Evolutionary conservation across 2,329 filamentous ascomycete genomes (phyloP).

Genomic region (Botrytis sinoallii): DNA sequence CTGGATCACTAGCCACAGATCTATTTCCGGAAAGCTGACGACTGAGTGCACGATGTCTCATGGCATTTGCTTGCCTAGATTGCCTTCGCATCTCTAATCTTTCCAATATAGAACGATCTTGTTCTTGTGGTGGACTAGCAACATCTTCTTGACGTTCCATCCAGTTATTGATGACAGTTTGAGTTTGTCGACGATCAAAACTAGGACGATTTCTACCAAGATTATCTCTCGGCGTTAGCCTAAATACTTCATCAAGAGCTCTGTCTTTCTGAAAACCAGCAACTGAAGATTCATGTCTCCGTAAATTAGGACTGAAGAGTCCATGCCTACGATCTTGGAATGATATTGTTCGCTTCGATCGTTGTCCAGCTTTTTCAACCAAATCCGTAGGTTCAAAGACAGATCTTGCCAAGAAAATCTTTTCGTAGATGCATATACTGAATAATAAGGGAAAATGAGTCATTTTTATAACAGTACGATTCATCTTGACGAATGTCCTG

Average conservation of each 20-base stretch:
- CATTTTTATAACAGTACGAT: conserved; percentile 85
- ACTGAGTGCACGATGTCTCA: conserved; percentile 23
- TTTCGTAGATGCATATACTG: conserved; percentile 84
- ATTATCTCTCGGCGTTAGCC: conserved; percentile 64
- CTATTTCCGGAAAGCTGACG: conserved; percentile 47
- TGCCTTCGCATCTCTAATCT: conserved; percentile 48
- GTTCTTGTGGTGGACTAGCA: conserved; percentile 56
- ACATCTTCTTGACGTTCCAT: conserved; percentile 69
- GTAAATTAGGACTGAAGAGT: conserved; percentile 69
- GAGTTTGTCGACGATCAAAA: conserved; percentile 68
- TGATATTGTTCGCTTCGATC: conserved; percentile 50
- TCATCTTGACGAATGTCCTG: conserved; percentile 76
- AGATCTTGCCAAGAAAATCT: conserved; percentile 67
- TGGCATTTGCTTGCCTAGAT: conserved; percentile 28
- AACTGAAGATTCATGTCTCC: conserved; percentile 81
- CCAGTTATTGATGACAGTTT: conserved; percentile 83
- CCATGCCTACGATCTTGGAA: conserved; percentile 53
- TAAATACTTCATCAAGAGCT: conserved; percentile 88
- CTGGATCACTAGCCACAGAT: conserved; percentile 62
- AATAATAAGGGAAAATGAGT: conserved; percentile 88
- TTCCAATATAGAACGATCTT: conserved; percentile 57
- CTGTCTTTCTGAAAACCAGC: conserved; percentile 86
- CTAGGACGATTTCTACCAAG: conserved; percentile 58
- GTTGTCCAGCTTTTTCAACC: conserved; percentile 65
- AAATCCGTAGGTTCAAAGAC: conserved; percentile 83